Base-by-base conservation (phyloP, 2,329 filamentous ascomycete species). In the Trichothecium sympodiale region DNA sequence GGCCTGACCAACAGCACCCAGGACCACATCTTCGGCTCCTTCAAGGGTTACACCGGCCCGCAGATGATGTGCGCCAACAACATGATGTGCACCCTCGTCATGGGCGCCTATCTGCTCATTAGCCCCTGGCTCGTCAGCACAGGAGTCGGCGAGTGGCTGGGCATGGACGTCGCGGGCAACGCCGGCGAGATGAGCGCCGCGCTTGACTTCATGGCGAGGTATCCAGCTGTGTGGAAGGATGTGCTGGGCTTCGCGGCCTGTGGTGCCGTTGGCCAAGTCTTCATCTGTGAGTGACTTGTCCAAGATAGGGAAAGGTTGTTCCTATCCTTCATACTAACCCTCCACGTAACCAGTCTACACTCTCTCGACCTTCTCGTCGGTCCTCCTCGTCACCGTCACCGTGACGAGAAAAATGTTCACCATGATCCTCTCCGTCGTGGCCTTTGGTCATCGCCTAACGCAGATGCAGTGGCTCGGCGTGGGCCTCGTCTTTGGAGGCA, bases 11-110 rank as follows among this genome's bases (percentile, higher is more conserved):
- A 98, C 60, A 87, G 82, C 36, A 94, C 89, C 3, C 91, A 98
- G 67, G 91, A 98, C 59, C 80, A 94, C 59, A 86, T 98, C 57
- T 95, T 96, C 57, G 61, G 63, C 43, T 69, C 75, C 6, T 94
- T 87, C 61, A 77, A 76, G 44, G 78, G 80, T 12, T 95, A 91
- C 56, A 76, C 77, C 3, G 91, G 91, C 8, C 87, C 89, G 40
- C 91, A 98, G 71, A 98, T 98, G 91, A 98, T 98, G 91, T 93
- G 88, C 55, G 88, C 89, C 28, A 86, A 95, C 60, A 98, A 96
- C 56, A 65, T 94, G 38, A 82, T 96, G 59, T 81, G 76, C 48
- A 89, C 87, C 4, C 53, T 77, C 32, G 67, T 96, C 38, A 96
- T 88, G 4, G 68, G 74, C 15, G 53, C 63, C 0, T 96, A 94